Conservation (phyloP, 306 rosid species). For the Acacia confusa region DNA sequence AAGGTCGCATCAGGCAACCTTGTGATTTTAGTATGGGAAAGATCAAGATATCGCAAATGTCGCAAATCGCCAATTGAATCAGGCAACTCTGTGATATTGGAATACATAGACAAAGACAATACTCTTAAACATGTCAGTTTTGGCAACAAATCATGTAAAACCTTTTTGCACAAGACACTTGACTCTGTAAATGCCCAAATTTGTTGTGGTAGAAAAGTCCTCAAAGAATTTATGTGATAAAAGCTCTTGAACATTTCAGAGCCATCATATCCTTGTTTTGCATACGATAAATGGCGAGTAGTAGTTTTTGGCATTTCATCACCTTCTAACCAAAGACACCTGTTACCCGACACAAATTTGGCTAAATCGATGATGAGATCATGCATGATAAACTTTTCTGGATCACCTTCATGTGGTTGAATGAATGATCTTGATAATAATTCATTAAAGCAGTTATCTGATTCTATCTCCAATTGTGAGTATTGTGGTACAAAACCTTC, state of each 20-base stretch:
- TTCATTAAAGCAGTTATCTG: not conserved
- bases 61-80: conserved; percentile 7
- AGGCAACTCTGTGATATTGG: not conserved
- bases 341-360: not conserved
- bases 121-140: conserved; percentile 19
- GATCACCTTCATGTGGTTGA: not conserved
- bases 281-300: conserved; percentile 32
- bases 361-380: conserved; percentile 16
- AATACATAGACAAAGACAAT: not conserved
- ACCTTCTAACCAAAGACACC: not conserved
- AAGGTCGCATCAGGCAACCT: conserved; percentile 10
- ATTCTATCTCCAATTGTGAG: conserved; percentile 10
- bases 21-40: not conserved
- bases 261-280: not conserved
- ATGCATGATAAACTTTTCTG: too few relatives aligned
- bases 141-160: conserved; percentile 5
- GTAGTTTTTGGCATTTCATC: not conserved
- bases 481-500: conserved; percentile 31
- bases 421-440: conserved; percentile 27
- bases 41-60: conserved; percentile 15
- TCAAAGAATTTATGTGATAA: not conserved
- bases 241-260: conserved; percentile 2
- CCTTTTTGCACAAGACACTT: not conserved
- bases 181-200: too few relatives aligned
- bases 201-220: not conserved